These are phyloP conservation scores for Globisporangium cystogenes DNA, from an alignment of 352 stramenopile genomes.

Conservation along the genomic window DNA sequence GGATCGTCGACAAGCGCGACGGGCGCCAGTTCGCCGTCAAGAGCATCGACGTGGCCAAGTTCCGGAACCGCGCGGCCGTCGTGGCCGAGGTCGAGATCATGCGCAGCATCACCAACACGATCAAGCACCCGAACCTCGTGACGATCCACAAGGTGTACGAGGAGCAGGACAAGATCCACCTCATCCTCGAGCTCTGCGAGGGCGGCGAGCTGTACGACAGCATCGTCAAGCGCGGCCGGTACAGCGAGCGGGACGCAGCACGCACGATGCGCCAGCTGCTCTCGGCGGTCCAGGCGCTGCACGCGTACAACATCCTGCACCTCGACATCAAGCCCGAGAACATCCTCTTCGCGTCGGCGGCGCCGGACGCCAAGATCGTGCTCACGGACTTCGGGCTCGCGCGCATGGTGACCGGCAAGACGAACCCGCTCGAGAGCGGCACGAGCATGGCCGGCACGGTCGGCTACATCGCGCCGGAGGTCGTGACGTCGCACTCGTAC, in stretches of 20 bases:
- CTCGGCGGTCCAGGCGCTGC: conserved; percentile 54
- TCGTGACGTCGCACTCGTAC: conserved; percentile 65
- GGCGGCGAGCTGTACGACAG: conserved; percentile 75
- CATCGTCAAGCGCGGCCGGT: conserved; percentile 58
- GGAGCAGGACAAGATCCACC: conserved; percentile 75
- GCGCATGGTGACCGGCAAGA: conserved; percentile 67
- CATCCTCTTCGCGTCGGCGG: conserved; percentile 56
- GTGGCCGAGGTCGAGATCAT: conserved; percentile 77
- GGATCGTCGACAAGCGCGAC: conserved; percentile 51
- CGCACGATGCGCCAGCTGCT: conserved; percentile 63
- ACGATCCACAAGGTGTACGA: conserved; percentile 82
- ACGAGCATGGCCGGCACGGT: conserved; percentile 73
- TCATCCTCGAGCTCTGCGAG: conserved; percentile 68
- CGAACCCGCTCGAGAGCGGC: conserved; percentile 52
- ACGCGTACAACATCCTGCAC: conserved; percentile 75
- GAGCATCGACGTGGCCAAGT: conserved; percentile 72
- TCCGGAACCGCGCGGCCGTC: conserved; percentile 61
- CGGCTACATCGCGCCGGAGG: conserved; percentile 74
- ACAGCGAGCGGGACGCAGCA: conserved; percentile 58
- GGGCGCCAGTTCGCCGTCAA: conserved; percentile 63
- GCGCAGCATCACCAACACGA: conserved; percentile 77
- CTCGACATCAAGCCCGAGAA: conserved; percentile 82
- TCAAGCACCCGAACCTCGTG: conserved; percentile 72
- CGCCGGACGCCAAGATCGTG: conserved; percentile 55
- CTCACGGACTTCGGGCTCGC: conserved; percentile 74